phyloP scores from a whole-genome alignment of 2,329 filamentous ascomycete species.

The Curvularia eragrostidis region DNA sequence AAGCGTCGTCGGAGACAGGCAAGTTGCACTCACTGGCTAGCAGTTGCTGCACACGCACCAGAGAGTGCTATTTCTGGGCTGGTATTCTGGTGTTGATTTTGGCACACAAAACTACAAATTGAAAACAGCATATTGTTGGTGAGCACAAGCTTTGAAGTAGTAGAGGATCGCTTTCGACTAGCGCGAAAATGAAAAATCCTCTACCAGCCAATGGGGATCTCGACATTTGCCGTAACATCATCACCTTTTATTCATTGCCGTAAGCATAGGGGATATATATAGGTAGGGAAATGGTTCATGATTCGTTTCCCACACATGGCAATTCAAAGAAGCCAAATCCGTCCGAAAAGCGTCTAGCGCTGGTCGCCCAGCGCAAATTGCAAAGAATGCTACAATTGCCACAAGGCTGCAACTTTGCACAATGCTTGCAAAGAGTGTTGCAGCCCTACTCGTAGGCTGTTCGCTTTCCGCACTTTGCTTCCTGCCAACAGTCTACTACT shows the following conservation, averaged over 20 bases:
- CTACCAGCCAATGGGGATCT: slow-evolving; percentile 31
- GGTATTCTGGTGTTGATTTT: neutral
- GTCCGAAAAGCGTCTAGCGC: slow-evolving; percentile 47
- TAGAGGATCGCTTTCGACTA: slow-evolving; percentile 29
- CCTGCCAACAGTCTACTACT: slow-evolving; percentile 36
- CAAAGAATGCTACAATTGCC: slow-evolving; percentile 42
- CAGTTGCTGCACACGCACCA: neutral
- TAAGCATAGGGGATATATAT: slow-evolving; percentile 47
- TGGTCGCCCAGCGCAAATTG: slow-evolving; percentile 42
- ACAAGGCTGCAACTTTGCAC: slow-evolving; percentile 37
- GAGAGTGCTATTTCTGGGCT: neutral
- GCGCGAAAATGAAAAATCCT: slow-evolving; percentile 33
- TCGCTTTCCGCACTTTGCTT: slow-evolving; percentile 37
- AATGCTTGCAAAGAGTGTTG: slow-evolving; percentile 30
- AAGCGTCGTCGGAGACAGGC: neutral
- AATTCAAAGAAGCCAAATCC: slow-evolving; percentile 49
- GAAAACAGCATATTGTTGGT: neutral
- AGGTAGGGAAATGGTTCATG: slow-evolving; percentile 43
- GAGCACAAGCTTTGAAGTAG: slow-evolving; percentile 2
- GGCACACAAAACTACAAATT: neutral
- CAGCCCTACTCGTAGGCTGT: slow-evolving; percentile 34
- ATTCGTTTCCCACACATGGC: slow-evolving; percentile 47
- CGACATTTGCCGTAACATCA: slow-evolving; percentile 40
- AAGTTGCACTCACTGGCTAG: neutral
- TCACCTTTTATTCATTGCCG: slow-evolving; percentile 48